Evolutionary conservation across 768 basidiomycete species (phyloP).

Genomic region (Austroboletus festivus): DNA sequence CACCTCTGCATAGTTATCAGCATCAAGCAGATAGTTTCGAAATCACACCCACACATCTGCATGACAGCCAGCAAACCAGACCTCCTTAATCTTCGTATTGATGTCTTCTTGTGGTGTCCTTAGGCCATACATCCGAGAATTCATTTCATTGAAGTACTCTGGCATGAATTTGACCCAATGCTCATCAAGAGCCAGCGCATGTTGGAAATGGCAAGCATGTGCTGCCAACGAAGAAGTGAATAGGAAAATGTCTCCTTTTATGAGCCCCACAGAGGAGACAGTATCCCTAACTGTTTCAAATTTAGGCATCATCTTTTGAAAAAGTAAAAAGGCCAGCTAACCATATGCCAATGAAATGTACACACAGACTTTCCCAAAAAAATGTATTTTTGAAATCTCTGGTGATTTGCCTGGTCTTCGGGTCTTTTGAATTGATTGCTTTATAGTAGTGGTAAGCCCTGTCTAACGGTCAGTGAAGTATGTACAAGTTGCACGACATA

Average conservation of each 20-base stretch:
- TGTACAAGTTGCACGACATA: background rate
- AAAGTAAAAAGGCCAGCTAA: too few relatives aligned
- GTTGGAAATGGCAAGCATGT: conserved; percentile 57
- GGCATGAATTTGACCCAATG: conserved; percentile 58
- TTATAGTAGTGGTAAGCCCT: conserved; percentile 22
- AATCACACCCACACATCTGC: conserved; percentile 30
- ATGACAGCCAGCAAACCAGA: conserved; percentile 60
- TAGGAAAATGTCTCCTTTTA: conserved; percentile 43
- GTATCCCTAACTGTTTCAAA: conserved; percentile 49
- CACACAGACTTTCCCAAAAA: conserved; percentile 38
- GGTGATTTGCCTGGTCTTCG: conserved; percentile 17
- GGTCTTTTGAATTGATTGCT: conserved; percentile 14
- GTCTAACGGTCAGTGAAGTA: background rate
- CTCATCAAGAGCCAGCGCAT: conserved; percentile 63
- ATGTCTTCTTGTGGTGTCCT: too few relatives aligned
- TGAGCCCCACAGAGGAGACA: conserved; percentile 58
- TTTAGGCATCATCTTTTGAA: background rate
- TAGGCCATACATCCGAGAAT: conserved; percentile 14
- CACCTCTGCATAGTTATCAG: conserved; percentile 23
- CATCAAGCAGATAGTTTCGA: background rate
- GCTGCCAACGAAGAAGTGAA: conserved; percentile 58
- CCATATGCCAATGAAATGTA: conserved; percentile 56
- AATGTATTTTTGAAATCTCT: conserved; percentile 44
- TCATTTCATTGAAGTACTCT: conserved; percentile 34
- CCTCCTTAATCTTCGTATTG: conserved; percentile 53